These are phyloP conservation scores for Eutypella sp. DNA, from an alignment of 2,329 filamentous ascomycete species.

Conservation along the genomic window DNA sequence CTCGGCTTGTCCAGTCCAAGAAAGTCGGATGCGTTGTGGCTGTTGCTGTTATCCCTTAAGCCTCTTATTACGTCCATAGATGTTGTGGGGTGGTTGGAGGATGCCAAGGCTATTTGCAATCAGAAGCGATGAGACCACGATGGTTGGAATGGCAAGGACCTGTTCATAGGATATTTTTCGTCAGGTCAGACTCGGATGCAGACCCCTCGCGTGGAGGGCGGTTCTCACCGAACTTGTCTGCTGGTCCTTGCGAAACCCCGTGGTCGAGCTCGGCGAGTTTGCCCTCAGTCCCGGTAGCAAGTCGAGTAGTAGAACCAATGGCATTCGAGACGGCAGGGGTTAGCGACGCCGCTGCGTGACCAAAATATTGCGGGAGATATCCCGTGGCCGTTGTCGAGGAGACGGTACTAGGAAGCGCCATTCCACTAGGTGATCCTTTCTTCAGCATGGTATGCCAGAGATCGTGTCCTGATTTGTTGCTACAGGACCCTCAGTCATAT, in stretches of 20 bases:
- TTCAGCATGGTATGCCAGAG: slow-evolving; percentile 48
- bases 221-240: slow-evolving; percentile 41
- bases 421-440: slow-evolving; percentile 45
- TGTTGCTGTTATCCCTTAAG: background rate
- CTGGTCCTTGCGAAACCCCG: slow-evolving; percentile 8
- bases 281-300: slow-evolving; percentile 16
- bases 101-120: slow-evolving; percentile 20
- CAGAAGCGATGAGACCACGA: slow-evolving; percentile 25
- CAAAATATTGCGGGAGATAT: slow-evolving; percentile 48
- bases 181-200: slow-evolving; percentile 24
- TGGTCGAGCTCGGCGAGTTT: slow-evolving; percentile 19
- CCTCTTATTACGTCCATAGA: background rate
- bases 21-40: background rate
- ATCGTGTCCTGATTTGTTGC: slow-evolving; percentile 36
- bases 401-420: slow-evolving; percentile 41
- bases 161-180: slow-evolving; percentile 25
- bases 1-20: background rate
- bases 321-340: slow-evolving; percentile 39
- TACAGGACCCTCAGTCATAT: slow-evolving; percentile 17
- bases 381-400: slow-evolving; percentile 51
- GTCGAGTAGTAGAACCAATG: slow-evolving; percentile 27
- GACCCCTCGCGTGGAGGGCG: slow-evolving; percentile 32
- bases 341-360: slow-evolving; percentile 48
- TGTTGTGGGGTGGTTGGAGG: background rate
- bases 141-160: slow-evolving; percentile 26